Evolutionary conservation across 139 green algal genomes (phyloP), one percentile per base, ranked within the genome.

Genomic region (Pseudopediastrum boryanum): DNA sequence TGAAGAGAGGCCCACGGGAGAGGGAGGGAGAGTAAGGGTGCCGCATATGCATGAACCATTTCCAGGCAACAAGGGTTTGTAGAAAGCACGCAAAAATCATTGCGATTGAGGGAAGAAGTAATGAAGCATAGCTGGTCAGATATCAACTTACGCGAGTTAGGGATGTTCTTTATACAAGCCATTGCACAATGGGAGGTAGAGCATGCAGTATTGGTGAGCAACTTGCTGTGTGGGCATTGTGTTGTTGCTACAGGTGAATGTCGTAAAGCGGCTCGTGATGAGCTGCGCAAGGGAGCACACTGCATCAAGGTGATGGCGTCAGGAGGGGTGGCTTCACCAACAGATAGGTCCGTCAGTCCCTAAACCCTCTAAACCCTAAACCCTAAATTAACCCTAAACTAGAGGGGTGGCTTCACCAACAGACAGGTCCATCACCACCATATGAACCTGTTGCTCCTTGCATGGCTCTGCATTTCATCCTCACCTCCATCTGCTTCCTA

Each of bases 241-340:
- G 27, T 46, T 25, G 16, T 33, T 48, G 10, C 52, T 61, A 19
- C 68, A 70, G 72, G 71, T 71, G 72, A 39, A 1, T 74, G 86
- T 4, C 74, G 87, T 1, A 59, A 58, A 2, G 90, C 87, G 3
- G 84, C 88, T 0, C 56, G 90, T 16, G 90, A 95, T 46, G 90
- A 94, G 79, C 73, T 94, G 39, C 80, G 90, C 10, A 85, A 87
- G 48, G 90, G 90, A 0, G 88, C 88, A 2, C 79, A 87, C 78
- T 93, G 86, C 82, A 88, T 94, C 69, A 94, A 94, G 83, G 46
- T 94, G 25, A 94, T 94, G 90, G 90, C 88, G 0, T 84, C 61
- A 0, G 90, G 90, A 1, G 90, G 89, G 0, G 90, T 93, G 50
- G 43, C 87, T 1, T 89, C 73, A 43, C 90, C 90, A 13, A 91